Percentiles rank a stretch among this genome's conserved stretches.
phyloP scores from a whole-genome alignment of 257 asterid species.

The Fraxinus pennsylvanica region DNA sequence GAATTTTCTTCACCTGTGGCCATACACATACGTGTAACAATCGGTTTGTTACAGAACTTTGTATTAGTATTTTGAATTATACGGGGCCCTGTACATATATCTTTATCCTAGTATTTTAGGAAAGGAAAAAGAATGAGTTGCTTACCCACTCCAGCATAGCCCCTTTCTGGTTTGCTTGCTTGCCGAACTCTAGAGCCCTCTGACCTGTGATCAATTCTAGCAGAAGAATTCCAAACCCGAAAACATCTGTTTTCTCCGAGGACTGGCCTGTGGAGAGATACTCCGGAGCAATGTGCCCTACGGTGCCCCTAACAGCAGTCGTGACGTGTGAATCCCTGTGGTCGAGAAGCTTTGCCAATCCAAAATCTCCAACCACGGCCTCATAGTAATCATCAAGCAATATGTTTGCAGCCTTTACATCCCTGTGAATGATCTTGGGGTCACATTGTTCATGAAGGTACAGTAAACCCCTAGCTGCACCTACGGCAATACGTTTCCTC shows the following conservation, averaged over 20 bases:
- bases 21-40: neutral
- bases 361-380: conserved; percentile 95
- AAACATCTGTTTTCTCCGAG: conserved; percentile 92
- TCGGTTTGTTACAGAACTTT: neutral
- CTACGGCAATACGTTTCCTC: conserved; percentile 78
- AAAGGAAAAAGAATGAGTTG: neutral
- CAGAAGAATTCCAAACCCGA: conserved; percentile 88
- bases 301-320: conserved; percentile 96
- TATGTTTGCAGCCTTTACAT: conserved; percentile 95
- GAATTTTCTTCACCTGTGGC: conserved; percentile 78
- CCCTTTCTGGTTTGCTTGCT: conserved; percentile 85
- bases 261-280: conserved; percentile 95
- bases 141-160: conserved; percentile 98
- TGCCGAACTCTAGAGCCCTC: conserved; percentile 92
- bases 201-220: conserved; percentile 88
- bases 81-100: too few relatives aligned
- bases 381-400: conserved; percentile 84
- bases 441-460: conserved; percentile 96
- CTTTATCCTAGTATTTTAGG: neutral
- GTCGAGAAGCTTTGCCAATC: conserved; percentile 92
- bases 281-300: conserved; percentile 97
- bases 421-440: conserved; percentile 94
- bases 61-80: too few relatives aligned
- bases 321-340: conserved; percentile 90
- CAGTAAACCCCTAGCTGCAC: conserved; percentile 92